phyloP scores from a whole-genome alignment of 129 eudicot genomes.

The Artemisia tridentata region DNA sequence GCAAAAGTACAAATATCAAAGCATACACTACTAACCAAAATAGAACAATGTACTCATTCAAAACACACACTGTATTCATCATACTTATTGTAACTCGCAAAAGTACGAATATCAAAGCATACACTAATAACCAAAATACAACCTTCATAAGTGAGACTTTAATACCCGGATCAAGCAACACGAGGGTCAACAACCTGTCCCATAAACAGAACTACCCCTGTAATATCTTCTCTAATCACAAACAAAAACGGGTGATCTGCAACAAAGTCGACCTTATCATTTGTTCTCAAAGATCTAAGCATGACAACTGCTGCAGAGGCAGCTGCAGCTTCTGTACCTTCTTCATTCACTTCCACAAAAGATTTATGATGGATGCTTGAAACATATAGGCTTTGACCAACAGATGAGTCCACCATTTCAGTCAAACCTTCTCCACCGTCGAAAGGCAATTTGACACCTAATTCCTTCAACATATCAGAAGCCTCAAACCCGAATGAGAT shows the following conservation, averaged over 20 bases:
- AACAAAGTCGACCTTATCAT: slow-evolving; percentile 2
- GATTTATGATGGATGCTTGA: background rate
- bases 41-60: too few species aligned
- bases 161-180: slow-evolving; percentile 8
- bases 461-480: slow-evolving; percentile 7
- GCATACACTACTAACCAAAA: too few species aligned
- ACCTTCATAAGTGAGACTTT: background rate
- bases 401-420: background rate
- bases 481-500: slow-evolving; percentile 14
- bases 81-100: too few species aligned
- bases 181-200: slow-evolving; percentile 15
- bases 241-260: slow-evolving; percentile 15
- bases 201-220: background rate
- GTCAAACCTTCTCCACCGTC: background rate
- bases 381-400: background rate
- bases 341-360: slow-evolving; percentile 1
- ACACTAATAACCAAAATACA: background rate
- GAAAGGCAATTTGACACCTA: background rate
- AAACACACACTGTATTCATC: too few species aligned
- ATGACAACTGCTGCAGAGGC: too few species aligned
- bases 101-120: background rate
- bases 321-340: slow-evolving; percentile 12
- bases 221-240: slow-evolving; percentile 14
- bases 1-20: background rate
- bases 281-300: background rate